Conservation (phyloP, 345 rosid genomes). For the Euphorbia tirucalli region DNA sequence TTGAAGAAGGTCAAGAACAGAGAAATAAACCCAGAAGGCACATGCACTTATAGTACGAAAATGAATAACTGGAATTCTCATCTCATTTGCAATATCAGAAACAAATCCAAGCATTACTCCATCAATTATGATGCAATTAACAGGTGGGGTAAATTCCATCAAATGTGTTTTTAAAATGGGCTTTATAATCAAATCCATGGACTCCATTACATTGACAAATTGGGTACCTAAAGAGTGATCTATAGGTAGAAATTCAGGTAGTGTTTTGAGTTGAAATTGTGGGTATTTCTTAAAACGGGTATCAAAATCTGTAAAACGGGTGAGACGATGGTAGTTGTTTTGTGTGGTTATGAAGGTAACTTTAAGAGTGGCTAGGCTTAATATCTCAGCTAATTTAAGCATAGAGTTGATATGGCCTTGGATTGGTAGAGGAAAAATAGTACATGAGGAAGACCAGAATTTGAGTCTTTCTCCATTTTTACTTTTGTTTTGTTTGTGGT, state of each 20-base stretch:
- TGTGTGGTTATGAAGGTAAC: slow-evolving; percentile 57
- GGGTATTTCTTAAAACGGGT: slow-evolving; percentile 37
- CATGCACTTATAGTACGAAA: slow-evolving; percentile 26
- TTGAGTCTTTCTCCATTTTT: slow-evolving; percentile 1
- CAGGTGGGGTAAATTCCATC: slow-evolving; percentile 4
- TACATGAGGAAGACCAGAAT: slow-evolving; percentile 30
- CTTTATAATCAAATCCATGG: slow-evolving; percentile 12
- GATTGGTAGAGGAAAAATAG: slow-evolving; percentile 54
- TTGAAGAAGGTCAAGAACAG: too few species aligned
- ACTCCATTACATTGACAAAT: slow-evolving; percentile 19
- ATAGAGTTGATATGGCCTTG: slow-evolving; percentile 69
- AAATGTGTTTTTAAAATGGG: slow-evolving; percentile 25
- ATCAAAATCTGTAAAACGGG: slow-evolving; percentile 22
- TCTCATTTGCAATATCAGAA: slow-evolving; percentile 32
- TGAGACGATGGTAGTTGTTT: slow-evolving; percentile 29
- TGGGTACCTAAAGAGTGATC: slow-evolving; percentile 25
- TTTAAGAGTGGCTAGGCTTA: slow-evolving; percentile 40
- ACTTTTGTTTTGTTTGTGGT: too few species aligned
- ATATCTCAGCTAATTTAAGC: slow-evolving; percentile 62
- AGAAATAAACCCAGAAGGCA: too few species aligned
- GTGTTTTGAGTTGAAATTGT: slow-evolving; percentile 32
- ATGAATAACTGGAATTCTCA: slow-evolving; percentile 29
- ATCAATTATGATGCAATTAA: slow-evolving; percentile 40
- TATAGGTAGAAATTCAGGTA: slow-evolving; percentile 36
- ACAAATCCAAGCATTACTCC: slow-evolving; percentile 33